Base-by-base conservation (phyloP, 2,329 filamentous ascomycete species). In the Leptographium radiaticola region DNA sequence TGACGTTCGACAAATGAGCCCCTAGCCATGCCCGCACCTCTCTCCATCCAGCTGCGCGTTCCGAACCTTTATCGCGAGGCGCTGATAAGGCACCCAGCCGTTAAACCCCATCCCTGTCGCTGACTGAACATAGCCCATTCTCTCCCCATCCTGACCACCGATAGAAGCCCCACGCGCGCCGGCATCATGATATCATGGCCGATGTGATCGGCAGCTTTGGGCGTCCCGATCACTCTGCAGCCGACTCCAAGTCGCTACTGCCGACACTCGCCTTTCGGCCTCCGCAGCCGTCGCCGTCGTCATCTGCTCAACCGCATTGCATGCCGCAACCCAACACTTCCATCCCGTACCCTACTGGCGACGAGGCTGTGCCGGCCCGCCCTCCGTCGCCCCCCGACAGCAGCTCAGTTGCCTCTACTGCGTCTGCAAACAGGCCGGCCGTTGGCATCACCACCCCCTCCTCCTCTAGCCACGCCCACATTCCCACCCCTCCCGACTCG, bases 221-320 rank as follows among this genome's bases (percentile, higher is more conserved):
- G 72, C 81, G 83, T 70, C 79, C 86, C 68, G 83, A 88, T 71
- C 75, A 83, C 62, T 76, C 80, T 63, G 79, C 81, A 70, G 84
- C 85, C 70, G 80, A 81, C n/a, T 42, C 10, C 43, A 53, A 38
- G 20, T 30, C 31, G 31, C 16, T 20, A 4, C 13, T 33, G 11
- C 45, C 47, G n/a, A 34, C 49, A n/a, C 13, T 43, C 18, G 36
- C 50, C 20, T 52, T 52, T n/a, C 40, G 40, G 39, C 48, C 15
- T 11, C 25, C 36, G 9, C 38, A n/a, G 25, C 48, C 47, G 38
- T 16, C 39, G 15, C 49, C 34, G n/a, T 30, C 6, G 20, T 6
- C 25, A 12, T 18, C 49, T 10, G 18, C 30, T 15, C 49, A 15
- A 15, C 48, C 25, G 39, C 50, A 34, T 33, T 40, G 8, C 25